Evolutionary conservation across 805 yeast species (phyloP).

Genomic region (Wickerhamomyces strasburgensis): DNA sequence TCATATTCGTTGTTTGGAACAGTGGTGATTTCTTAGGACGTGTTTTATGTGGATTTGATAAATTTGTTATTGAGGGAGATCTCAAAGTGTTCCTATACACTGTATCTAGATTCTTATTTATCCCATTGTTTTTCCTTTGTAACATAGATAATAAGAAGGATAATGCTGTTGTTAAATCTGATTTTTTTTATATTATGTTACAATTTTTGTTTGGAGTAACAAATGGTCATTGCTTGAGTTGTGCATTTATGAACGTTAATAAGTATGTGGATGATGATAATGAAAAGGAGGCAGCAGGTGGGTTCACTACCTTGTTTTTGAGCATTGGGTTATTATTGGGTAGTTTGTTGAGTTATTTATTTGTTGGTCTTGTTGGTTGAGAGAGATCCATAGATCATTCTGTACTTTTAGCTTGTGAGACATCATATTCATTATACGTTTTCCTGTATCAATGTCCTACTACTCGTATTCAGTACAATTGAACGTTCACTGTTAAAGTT

Average conservation of each 20-base stretch:
- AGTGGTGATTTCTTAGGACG: constrained; percentile 83
- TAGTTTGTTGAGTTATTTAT: constrained; percentile 64
- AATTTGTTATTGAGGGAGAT: constrained; percentile 40
- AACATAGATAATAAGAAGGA: constrained; percentile 34
- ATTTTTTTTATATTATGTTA: constrained; percentile 57
- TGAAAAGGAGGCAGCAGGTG: constrained; percentile 91
- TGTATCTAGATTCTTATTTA: constrained; percentile 46
- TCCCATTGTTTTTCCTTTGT: constrained; percentile 72
- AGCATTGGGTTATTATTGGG: constrained; percentile 79
- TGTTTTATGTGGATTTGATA: constrained; percentile 49
- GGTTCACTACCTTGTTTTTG: constrained; percentile 77
- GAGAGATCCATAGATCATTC: too few species aligned
- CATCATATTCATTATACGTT: too few species aligned
- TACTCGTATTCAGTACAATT: too few species aligned
- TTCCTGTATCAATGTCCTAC: too few species aligned
- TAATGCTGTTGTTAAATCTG: constrained; percentile 42
- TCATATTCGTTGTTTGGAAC: constrained; percentile 84
- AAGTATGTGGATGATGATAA: constrained; percentile 54
- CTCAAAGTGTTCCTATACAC: constrained; percentile 48
- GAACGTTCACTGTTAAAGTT: too few species aligned
- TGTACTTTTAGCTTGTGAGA: too few species aligned
- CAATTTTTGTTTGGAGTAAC: constrained; percentile 82
- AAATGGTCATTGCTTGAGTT: constrained; percentile 80
- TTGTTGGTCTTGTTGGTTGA: constrained; percentile 35
- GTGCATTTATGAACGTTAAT: constrained; percentile 74